Conservation (phyloP, 2,329 filamentous ascomycete species). For the Ascochyta pisi region DNA sequence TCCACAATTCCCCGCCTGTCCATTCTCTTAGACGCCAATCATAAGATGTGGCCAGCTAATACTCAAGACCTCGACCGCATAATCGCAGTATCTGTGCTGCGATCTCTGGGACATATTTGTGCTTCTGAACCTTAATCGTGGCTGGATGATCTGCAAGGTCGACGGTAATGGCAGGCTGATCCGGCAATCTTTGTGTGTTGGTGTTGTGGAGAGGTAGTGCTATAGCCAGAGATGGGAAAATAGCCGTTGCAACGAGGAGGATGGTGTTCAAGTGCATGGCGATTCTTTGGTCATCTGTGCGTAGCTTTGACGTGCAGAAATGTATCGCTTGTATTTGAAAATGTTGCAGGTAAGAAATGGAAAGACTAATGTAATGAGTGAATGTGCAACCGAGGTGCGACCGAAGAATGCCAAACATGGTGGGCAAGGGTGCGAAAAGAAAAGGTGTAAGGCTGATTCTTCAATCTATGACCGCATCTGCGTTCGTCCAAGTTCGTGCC, state of each 20-base stretch:
- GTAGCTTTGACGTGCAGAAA: not conserved
- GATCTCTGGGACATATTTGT: slow-evolving; percentile 11
- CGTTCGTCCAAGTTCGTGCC: not conserved
- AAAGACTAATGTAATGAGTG: not conserved
- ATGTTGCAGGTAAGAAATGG: not conserved
- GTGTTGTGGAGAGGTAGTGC: slow-evolving; percentile 15
- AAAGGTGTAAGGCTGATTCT: not conserved
- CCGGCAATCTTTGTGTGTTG: slow-evolving; percentile 14
- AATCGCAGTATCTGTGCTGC: slow-evolving; percentile 1
- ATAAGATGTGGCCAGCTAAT: not conserved
- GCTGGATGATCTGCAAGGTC: not conserved
- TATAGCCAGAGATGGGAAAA: not conserved
- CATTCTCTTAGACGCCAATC: not conserved
- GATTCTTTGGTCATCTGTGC: not conserved
- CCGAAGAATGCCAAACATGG: slow-evolving; percentile 11
- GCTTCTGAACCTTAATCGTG: slow-evolving; percentile 1
- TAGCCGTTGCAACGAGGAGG: not conserved
- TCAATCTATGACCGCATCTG: not conserved
- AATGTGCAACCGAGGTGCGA: slow-evolving; percentile 1
- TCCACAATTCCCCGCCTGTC: not conserved
- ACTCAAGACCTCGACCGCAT: slow-evolving; percentile 1
- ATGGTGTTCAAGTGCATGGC: not conserved
- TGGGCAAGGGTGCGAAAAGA: not conserved
- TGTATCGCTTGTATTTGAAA: not conserved
- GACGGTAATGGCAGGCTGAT: slow-evolving; percentile 3